A percentile compares a stretch with the other conserved stretches of the same genome.
Conservation (phyloP, 805 yeast species). For the Ogataea philodendri region DNA sequence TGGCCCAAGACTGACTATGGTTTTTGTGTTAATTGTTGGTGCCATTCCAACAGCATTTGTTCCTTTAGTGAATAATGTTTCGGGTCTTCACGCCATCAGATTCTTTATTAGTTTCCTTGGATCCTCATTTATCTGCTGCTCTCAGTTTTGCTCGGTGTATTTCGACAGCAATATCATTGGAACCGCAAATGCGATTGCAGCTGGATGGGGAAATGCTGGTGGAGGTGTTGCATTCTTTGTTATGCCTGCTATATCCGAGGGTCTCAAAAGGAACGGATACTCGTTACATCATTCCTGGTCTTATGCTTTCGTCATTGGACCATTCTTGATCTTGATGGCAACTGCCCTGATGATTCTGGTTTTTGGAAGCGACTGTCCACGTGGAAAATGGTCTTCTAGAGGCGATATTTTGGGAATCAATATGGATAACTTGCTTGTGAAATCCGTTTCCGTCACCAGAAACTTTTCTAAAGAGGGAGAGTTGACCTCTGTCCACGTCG, state of each 20-base stretch:
- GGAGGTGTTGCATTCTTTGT: conserved; percentile 36
- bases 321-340: conserved; percentile 30
- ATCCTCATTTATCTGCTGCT: conserved; percentile 33
- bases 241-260: conserved; percentile 31
- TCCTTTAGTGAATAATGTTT: conserved; percentile 36
- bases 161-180: conserved; percentile 33
- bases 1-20: conserved; percentile 34
- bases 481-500: conserved; percentile 5
- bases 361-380: conserved; percentile 37
- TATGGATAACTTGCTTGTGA: conserved; percentile 26
- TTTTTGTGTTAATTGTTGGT: conserved; percentile 25
- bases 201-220: conserved; percentile 36
- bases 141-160: conserved; percentile 30
- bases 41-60: conserved; percentile 32
- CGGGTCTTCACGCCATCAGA: conserved; percentile 55
- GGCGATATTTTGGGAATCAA: conserved; percentile 26
- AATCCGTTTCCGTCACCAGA: conserved; percentile 23
- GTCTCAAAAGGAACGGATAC: conserved; percentile 21
- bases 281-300: conserved; percentile 29
- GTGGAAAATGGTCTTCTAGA: conserved; percentile 36
- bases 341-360: conserved; percentile 27
- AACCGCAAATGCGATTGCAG: conserved; percentile 33
- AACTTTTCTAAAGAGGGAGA: conserved; percentile 12
- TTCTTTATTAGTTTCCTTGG: conserved; percentile 44
- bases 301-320: conserved; percentile 32